phyloP scores from a whole-genome alignment of 306 rosid species.

The Crotalaria pallida region DNA sequence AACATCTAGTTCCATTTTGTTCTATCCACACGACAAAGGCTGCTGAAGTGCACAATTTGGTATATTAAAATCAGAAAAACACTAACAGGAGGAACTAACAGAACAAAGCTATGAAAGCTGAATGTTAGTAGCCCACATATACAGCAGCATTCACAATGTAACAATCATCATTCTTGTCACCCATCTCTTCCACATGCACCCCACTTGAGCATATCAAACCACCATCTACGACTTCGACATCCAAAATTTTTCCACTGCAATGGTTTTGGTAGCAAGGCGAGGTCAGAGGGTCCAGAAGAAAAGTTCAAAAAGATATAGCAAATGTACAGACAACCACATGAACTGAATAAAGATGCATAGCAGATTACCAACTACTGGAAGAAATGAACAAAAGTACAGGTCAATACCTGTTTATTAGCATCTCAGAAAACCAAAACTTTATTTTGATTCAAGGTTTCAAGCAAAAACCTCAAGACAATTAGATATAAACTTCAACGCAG shows the following conservation, averaged over 20 bases:
- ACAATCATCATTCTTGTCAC: constrained; percentile 93
- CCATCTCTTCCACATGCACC: constrained; percentile 92
- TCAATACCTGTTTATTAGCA: not conserved
- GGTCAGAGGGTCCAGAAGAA: not conserved
- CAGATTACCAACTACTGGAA: not conserved
- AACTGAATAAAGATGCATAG: not conserved
- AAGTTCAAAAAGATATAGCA: not conserved
- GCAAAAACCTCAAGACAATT: not conserved
- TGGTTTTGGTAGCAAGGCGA: not conserved
- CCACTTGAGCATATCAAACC: constrained; percentile 97
- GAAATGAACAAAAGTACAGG: not conserved
- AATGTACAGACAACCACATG: not conserved
- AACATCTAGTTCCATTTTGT: no score
- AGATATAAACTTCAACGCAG: not conserved
- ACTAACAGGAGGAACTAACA: constrained; percentile 6
- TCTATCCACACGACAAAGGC: no score
- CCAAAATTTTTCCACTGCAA: constrained; percentile 81
- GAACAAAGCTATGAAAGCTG: constrained; percentile 16
- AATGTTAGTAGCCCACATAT: constrained; percentile 72
- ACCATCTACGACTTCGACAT: constrained; percentile 86
- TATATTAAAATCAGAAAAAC: not conserved
- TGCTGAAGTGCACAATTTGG: not conserved
- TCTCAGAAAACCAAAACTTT: constrained; percentile 13
- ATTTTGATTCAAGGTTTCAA: constrained; percentile 4
- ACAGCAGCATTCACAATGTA: constrained; percentile 97